Evolutionary conservation across 164 flowering plant genomes (phyloP).

Genomic region (Vitis vinifera): ASM3070453v1 NC_081810.1:8490001-8490500

Average conservation of each 20-base stretch:
- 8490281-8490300: slow-evolving; percentile 46
- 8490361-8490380: neutral
- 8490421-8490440: slow-evolving; percentile 4
- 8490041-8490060: slow-evolving; percentile 56
- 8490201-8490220: slow-evolving; percentile 34
- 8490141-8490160: slow-evolving; percentile 34
- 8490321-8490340: slow-evolving; percentile 18
- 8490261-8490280: slow-evolving; percentile 25
- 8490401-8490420: slow-evolving; percentile 2
- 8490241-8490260: slow-evolving; percentile 23
- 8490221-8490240: slow-evolving; percentile 14
- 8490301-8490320: slow-evolving; percentile 15
- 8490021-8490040: slow-evolving; percentile 5
- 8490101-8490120: slow-evolving; percentile 40
- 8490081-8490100: slow-evolving; percentile 29
- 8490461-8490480: slow-evolving; percentile 61
- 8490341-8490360: slow-evolving; percentile 23
- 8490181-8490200: slow-evolving; percentile 61
- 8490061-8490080: slow-evolving; percentile 62
- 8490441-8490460: slow-evolving; percentile 5
- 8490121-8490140: slow-evolving; percentile 8
- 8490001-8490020: slow-evolving; percentile 26
- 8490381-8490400: neutral
- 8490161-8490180: slow-evolving; percentile 52
- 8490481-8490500: slow-evolving; percentile 55